phyloP scores from a whole-genome alignment of 1,284 basidiomycete genomes.

The Veloboletus limbatus region DNA sequence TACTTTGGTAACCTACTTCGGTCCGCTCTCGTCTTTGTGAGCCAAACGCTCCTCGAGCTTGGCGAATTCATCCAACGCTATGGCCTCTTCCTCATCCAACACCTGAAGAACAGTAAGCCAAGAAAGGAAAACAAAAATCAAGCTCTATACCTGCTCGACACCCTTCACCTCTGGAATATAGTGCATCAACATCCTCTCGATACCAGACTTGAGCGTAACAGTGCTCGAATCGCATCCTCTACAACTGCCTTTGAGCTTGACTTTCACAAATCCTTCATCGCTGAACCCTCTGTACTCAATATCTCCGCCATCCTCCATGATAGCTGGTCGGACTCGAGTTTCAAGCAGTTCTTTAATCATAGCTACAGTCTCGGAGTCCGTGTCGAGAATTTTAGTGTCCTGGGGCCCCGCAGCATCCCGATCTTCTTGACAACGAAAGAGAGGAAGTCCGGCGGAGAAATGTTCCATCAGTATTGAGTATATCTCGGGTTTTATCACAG shows the following conservation, averaged over 20 bases:
- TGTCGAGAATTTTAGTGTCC: slow-evolving; percentile 95
- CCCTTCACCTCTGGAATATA: slow-evolving; percentile 97
- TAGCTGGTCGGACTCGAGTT: slow-evolving; percentile 92
- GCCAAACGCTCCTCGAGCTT: slow-evolving; percentile 84
- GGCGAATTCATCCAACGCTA: slow-evolving; percentile 87
- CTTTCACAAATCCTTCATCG: slow-evolving; percentile 69
- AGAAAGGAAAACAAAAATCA: neutral
- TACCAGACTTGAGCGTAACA: slow-evolving; percentile 93
- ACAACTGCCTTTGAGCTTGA: slow-evolving; percentile 96
- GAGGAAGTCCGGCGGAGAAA: slow-evolving; percentile 84
- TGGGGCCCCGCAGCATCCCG: slow-evolving; percentile 80
- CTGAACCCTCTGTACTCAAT: slow-evolving; percentile 80
- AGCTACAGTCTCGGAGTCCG: slow-evolving; percentile 95
- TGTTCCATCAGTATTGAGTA: slow-evolving; percentile 98
- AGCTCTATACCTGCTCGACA: slow-evolving; percentile 83
- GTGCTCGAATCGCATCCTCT: slow-evolving; percentile 91
- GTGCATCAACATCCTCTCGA: slow-evolving; percentile 99
- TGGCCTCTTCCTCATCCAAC: slow-evolving; percentile 85
- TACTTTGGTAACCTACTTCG: slow-evolving; percentile 31
- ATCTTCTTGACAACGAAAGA: slow-evolving; percentile 83
- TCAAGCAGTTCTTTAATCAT: slow-evolving; percentile 99
- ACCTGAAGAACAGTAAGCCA: slow-evolving; percentile 48
- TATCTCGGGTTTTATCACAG: slow-evolving; percentile 95
- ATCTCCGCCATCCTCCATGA: slow-evolving; percentile 94
- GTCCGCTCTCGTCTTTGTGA: slow-evolving; percentile 36